Evolutionary conservation across 129 eudicot genomes (phyloP), one percentile per base, ranked within the genome.

Genomic region (Tanacetum coccineum): DNA sequence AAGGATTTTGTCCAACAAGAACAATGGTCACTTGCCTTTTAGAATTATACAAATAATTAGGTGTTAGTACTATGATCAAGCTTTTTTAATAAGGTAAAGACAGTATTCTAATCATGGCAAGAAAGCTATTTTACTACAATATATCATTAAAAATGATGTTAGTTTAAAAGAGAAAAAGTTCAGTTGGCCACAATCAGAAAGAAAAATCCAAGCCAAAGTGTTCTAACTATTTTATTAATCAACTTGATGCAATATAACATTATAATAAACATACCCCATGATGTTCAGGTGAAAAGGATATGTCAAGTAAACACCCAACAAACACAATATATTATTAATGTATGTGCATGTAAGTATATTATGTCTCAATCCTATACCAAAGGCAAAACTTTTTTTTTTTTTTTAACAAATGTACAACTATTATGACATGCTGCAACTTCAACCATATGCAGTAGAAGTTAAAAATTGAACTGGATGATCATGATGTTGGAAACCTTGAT

Each of bases 221-320:
- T 68, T 75, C 9, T 56, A 46, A 66, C 72, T 45, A 66, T 56
- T 51, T 44, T 53, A 44, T 53, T 75, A 75, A 59, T 67, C 79
- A 75, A 68, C 70, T 76, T 69, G 68, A 68, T 76, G 44, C 42
- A 49, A 30, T 45, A 36, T 15, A 67, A 60, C 20, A 51, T 18
- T 68, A 68, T 36, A 49, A 68, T 26, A 60, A 60, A 59, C 70
- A 67, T 52, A 75, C 64, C 74, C 64, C 75, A 68, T 25, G 64
- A 60, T 68, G 60, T 61, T 76, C 70, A 76, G 75, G 80, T 61
- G 75, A 76, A 76, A 76, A 53, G 75, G 75, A 76, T 55, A 74
- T 61, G 70, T 76, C 75, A 76, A 50, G 75, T 68, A 62, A 61
- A 68, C 59, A 76, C 42, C 75, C 62, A 61, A 60, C 80, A 68